Percentiles rank a stretch among this genome's conserved stretches.
Conservation (phyloP, 2,329 filamentous ascomycete genomes). For the Penicillium frequentans region DNA sequence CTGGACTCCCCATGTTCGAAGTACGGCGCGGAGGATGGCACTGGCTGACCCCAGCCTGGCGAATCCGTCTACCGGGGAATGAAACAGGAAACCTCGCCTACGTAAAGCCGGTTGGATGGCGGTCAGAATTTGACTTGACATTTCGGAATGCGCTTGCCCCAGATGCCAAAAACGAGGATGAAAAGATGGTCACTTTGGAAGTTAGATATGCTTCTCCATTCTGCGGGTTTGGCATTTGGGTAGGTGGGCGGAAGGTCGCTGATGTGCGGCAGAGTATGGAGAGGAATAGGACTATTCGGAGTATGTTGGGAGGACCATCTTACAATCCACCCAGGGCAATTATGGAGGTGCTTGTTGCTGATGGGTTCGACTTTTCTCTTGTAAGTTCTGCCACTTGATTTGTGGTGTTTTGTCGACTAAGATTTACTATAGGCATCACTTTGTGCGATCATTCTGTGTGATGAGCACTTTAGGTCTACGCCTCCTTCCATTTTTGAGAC, state of each 20-base stretch:
- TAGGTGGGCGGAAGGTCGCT: slow-evolving; percentile 8
- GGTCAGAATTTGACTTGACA: slow-evolving; percentile 17
- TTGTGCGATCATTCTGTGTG: background rate
- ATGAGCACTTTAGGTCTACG: background rate
- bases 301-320: background rate
- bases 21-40: slow-evolving; percentile 7
- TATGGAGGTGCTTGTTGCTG: slow-evolving; percentile 11
- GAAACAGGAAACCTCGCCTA: slow-evolving; percentile 9
- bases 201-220: background rate
- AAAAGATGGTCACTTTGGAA: slow-evolving; percentile 19
- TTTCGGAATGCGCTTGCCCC: slow-evolving; percentile 25
- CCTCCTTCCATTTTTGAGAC: background rate
- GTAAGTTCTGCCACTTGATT: background rate
- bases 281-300: slow-evolving; percentile 3
- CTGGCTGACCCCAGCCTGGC: slow-evolving; percentile 8
- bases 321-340: background rate
- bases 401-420: background rate
- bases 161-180: slow-evolving; percentile 14
- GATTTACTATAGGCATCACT: background rate
- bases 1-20: slow-evolving; percentile 31
- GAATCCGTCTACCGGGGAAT: slow-evolving; percentile 25
- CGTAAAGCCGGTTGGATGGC: slow-evolving; percentile 10
- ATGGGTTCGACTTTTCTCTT: slow-evolving; percentile 13
- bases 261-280: slow-evolving; percentile 16
- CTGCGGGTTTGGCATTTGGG: background rate